Base-by-base conservation (phyloP, 495 filamentous ascomycete genomes). In the Clohesyomyces aquaticus region DNA sequence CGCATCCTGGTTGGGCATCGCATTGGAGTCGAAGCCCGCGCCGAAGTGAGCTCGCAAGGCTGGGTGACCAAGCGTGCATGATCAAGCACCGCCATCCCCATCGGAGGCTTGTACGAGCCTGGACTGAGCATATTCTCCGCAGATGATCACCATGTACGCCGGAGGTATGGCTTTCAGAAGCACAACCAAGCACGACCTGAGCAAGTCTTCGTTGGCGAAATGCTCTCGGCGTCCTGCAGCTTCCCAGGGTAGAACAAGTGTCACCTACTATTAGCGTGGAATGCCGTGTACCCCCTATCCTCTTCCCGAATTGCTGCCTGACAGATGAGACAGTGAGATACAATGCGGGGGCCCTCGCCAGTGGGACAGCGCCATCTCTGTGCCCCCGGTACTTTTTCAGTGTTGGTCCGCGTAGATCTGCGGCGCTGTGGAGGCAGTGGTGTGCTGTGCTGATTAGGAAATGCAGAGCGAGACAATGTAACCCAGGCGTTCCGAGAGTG, bases 381-480 rank as follows among this genome's bases (percentile, higher is more conserved):
- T 66, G 25, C 49, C 12, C 18, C n/a, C n/a, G n/a, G n/a, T 42
- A n/a, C 4, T 23, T 61, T 56, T 51, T 55, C 49, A 60, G 29
- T 57, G 55, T 12, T 28, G 25, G 23, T 23, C 55, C 35, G 32
- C 29, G 54, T 65, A 65, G 62, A 65, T 65, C 62, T 59, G 45
- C 26, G 62, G 59, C 27, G 59, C 58, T 27, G 47, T 61, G 58
- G 47, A 61, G 25, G 47, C 16, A 32, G 32, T 57, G 8, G 38
- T 57, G 54, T 22, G 38, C 41, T 23, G 16, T 22, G 29, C 50
- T 2, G 47, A 63, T 64, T n/a, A 23, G 53, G 61, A 49, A 64
- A 58, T 51, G 3, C 42, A 26, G 46, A 64, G 53, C 53, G 61
- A 64, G 61, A 56, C 61, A 58, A 32, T 3, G 43, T 64, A 64